Conservation (phyloP, 2,329 filamentous ascomycete genomes). For the Claviceps arundinis region DNA sequence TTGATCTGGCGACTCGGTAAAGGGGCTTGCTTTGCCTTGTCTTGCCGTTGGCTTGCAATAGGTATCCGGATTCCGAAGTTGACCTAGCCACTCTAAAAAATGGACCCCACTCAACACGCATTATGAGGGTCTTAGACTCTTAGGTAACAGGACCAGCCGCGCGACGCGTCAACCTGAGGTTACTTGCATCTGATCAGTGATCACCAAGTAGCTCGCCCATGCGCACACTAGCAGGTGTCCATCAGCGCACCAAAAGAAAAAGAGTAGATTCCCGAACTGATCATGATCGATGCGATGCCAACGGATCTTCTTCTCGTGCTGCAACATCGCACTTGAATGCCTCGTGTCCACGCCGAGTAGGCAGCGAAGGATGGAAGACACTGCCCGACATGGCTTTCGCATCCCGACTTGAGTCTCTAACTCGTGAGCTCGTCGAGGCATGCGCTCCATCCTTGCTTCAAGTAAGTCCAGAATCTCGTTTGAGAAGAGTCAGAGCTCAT, state of each 20-base stretch:
- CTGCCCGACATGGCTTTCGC: conserved; percentile 53
- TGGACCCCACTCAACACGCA: neutral
- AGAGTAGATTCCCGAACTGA: no score
- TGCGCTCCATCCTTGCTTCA: conserved; percentile 42
- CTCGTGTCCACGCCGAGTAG: neutral
- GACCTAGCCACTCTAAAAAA: neutral
- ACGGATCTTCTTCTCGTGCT: neutral
- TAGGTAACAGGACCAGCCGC: neutral
- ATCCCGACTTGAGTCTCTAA: conserved; percentile 48
- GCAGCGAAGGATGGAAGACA: conserved; percentile 3
- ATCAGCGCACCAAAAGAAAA: neutral
- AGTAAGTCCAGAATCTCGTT: conserved; percentile 23
- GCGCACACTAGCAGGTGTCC: neutral
- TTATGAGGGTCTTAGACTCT: neutral
- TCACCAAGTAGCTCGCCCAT: neutral
- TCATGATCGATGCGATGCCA: neutral
- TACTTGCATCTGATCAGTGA: neutral
- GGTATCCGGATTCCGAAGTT: neutral
- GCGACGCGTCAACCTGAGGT: neutral
- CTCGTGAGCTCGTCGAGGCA: conserved; percentile 56
- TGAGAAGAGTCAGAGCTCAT: neutral
- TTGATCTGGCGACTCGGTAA: neutral
- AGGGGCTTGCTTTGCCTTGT: neutral
- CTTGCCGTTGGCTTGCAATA: neutral
- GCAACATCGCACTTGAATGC: neutral